Percentiles rank a stretch among this genome's conserved stretches.
phyloP scores from a whole-genome alignment of 1,139 yeast genomes.

The Yamadazyma oceani region DNA sequence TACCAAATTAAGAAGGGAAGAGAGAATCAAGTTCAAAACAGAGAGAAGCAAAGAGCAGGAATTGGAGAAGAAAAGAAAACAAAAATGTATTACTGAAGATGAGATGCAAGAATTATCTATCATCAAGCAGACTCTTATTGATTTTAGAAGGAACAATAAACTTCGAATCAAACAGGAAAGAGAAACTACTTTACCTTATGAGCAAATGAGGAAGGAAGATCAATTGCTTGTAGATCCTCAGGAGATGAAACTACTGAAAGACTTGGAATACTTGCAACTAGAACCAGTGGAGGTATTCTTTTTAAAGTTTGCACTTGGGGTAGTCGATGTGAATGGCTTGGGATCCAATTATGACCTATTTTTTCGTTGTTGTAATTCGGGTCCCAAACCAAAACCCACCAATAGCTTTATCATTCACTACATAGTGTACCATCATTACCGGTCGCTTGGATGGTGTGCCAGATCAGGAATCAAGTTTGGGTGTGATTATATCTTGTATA shows the following conservation, averaged over 20 bases:
- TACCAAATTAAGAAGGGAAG: conserved; percentile 70
- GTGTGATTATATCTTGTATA: conserved; percentile 74
- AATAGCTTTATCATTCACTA: conserved; percentile 54
- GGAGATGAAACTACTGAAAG: conserved; percentile 19
- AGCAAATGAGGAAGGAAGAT: conserved; percentile 34
- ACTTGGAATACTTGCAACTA: conserved; percentile 69
- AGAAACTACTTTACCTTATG: conserved; percentile 10
- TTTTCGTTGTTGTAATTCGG: conserved; percentile 18
- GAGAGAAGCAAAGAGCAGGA: conserved; percentile 44
- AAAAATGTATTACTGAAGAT: conserved; percentile 21
- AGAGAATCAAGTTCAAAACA: conserved; percentile 69
- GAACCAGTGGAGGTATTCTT: conserved; percentile 78
- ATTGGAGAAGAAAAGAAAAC: conserved; percentile 31
- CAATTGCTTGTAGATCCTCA: conserved; percentile 37
- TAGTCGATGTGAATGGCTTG: conserved; percentile 23
- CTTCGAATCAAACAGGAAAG: conserved; percentile 16
- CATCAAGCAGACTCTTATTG: conserved; percentile 25
- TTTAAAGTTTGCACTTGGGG: conserved; percentile 52
- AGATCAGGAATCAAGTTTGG: conserved; percentile 92
- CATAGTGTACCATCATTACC: conserved; percentile 80
- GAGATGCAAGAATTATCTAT: conserved; percentile 29
- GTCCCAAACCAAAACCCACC: conserved; percentile 21
- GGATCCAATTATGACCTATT: conserved; percentile 28
- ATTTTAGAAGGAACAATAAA: conserved; percentile 21
- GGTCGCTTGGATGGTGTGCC: conserved; percentile 94